Evolutionary conservation across 306 rosid genomes (phyloP).

Genomic region (Astragalus membranaceus): DNA sequence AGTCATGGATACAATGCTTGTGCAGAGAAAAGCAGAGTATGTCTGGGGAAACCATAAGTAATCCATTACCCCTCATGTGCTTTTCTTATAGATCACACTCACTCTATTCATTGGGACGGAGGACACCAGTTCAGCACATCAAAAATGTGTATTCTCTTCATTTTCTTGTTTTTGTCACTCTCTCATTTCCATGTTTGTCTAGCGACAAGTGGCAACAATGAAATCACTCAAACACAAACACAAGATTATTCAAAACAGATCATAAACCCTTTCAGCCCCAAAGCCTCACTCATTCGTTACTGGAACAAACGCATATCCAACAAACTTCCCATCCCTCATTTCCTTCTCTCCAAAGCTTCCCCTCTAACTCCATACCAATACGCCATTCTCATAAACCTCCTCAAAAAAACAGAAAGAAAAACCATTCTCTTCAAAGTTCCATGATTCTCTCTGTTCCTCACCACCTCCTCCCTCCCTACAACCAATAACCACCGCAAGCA

Average conservation of each 20-base stretch:
- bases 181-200: slow-evolving; percentile 39
- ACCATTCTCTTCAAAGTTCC: slow-evolving; percentile 26
- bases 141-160: slow-evolving; percentile 31
- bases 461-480: no score
- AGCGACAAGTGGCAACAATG: slow-evolving; percentile 6
- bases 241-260: not conserved
- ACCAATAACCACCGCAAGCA: no score
- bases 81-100: slow-evolving; percentile 9
- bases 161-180: slow-evolving; percentile 43
- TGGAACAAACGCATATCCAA: slow-evolving; percentile 61
- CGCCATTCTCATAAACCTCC: slow-evolving; percentile 36
- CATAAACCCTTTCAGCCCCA: slow-evolving; percentile 72
- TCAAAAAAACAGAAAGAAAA: slow-evolving; percentile 3
- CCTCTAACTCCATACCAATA: slow-evolving; percentile 50
- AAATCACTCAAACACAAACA: not conserved
- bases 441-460: slow-evolving; percentile 42
- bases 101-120: not conserved
- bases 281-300: slow-evolving; percentile 59
- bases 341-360: slow-evolving; percentile 68
- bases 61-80: not conserved
- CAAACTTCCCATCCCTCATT: slow-evolving; percentile 40
- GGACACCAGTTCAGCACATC: not conserved
- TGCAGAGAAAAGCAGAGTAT: slow-evolving; percentile 20
- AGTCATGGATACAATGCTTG: slow-evolving; percentile 18
- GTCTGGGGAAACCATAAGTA: slow-evolving; percentile 4